A percentile compares a stretch with the other conserved stretches of the same genome.
phyloP scores from a whole-genome alignment of 352 stramenopile genomes.

The Aphanomyces stellatus region DNA sequence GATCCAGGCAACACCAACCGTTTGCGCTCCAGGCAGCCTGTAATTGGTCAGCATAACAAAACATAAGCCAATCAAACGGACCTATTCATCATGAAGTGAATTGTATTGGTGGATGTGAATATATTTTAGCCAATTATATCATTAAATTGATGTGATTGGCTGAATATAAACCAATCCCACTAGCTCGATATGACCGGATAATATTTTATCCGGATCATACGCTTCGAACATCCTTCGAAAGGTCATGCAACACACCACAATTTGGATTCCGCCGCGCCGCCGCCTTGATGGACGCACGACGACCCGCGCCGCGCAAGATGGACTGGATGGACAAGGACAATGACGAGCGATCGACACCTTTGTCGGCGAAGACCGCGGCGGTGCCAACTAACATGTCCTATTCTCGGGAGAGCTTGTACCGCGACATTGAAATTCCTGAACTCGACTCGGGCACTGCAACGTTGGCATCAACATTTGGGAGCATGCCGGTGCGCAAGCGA shows the following conservation, averaged over 20 bases:
- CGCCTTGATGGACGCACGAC: background rate
- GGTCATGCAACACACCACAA: background rate
- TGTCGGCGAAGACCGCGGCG: background rate
- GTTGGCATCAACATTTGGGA: background rate
- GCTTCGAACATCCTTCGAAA: background rate
- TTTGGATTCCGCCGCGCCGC: background rate
- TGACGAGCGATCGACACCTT: background rate
- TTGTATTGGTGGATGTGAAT: background rate
- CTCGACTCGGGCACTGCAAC: too few relatives aligned
- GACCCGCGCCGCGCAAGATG: background rate
- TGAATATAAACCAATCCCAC: background rate
- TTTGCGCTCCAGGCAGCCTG: background rate
- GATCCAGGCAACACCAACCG: background rate
- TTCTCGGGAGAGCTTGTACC: too few relatives aligned
- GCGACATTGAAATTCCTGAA: too few relatives aligned
- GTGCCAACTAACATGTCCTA: too few relatives aligned
- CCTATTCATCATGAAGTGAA: background rate
- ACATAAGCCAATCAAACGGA: background rate
- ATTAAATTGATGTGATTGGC: background rate
- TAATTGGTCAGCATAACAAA: background rate
- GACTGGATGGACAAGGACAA: background rate
- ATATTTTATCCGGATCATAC: too few relatives aligned
- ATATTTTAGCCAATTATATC: background rate
- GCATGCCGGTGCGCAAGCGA: background rate
- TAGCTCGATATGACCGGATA: background rate